Evolutionary conservation across 306 rosid species (phyloP).

Genomic region (Vicia sativa): DNA sequence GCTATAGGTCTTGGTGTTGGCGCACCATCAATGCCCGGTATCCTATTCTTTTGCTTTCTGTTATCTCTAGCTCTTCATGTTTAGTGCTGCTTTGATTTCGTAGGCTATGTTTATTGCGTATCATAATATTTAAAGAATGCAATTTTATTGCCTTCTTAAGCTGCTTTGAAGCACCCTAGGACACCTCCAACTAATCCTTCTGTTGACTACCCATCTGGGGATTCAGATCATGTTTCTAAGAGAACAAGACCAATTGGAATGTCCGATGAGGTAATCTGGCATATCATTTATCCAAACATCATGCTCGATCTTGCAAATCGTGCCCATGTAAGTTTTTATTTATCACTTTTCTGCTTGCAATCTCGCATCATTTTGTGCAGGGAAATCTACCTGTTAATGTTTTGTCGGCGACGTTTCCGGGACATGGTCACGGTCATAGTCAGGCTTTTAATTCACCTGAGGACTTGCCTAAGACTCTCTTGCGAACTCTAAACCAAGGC

Average conservation of each 20-base stretch:
- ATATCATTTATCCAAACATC: conserved; percentile 29
- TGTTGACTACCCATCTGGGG: conserved; percentile 85
- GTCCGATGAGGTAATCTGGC: conserved; percentile 69
- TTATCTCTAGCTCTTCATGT: conserved; percentile 15
- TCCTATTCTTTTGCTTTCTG: conserved; percentile 35
- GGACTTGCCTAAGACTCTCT: conserved; percentile 81
- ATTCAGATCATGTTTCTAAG: conserved; percentile 87
- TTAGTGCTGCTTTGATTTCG: conserved; percentile 24
- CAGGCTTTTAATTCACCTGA: conserved; percentile 84
- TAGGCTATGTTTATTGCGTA: conserved; percentile 31
- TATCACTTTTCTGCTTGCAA: conserved; percentile 8
- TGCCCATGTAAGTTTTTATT: conserved; percentile 18
- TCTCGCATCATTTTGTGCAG: conserved; percentile 50
- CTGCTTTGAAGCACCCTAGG: conserved; percentile 91
- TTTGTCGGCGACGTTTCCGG: conserved; percentile 70
- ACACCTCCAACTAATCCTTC: conserved; percentile 97
- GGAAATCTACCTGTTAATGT: conserved; percentile 83
- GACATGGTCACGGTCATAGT: conserved; percentile 59
- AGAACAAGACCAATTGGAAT: conserved; percentile 86
- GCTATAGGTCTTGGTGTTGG: conserved; percentile 81
- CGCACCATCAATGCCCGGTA: conserved; percentile 93
- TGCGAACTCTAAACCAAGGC: conserved; percentile 83
- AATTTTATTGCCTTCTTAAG: conserved; percentile 47
- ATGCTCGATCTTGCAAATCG: not conserved
- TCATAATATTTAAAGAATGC: conserved; percentile 11